Evolutionary conservation across 495 filamentous ascomycete species (phyloP), one percentile per base, ranked within the genome.

Genomic region (Lasiosphaeriaceae sp.): DNA sequence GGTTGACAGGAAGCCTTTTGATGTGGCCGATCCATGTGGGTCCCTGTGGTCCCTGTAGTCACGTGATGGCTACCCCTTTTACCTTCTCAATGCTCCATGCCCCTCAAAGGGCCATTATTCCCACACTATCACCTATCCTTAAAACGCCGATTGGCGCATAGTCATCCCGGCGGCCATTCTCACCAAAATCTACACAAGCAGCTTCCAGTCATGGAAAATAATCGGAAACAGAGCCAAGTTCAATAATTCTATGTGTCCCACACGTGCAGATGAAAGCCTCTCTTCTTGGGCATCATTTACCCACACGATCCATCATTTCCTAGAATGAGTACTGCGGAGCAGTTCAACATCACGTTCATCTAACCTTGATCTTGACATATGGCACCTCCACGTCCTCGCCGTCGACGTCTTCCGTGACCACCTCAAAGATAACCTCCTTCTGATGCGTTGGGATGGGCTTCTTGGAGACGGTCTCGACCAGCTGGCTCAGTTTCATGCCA

Each of bases 351-450:
- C 19, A 8, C 12, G 39, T 68, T 52, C 69, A 76, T 41, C 69
- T 59, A 52, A 77, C 63, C 78, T 87, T 90, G 62, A 96, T 83
- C 88, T 93, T 96, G 66, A 97, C 90, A 71, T 96, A 97, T 8
- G 95, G 95, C 61, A 97, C 86, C 75, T 99, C 95, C 5, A 97
- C 92, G 73, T 99, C 95, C 76, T 97, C 90, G 54, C 88, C 94
- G 2, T 83, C 87, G 66, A 83, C 74, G 65, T 97, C 95, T 70
- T 99, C 95, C 6, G 87, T 90, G 11, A 91, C 94, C 62, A 97
- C 87, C 78, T 97, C 95, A 69, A 97, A 93, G 60, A 99, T 96
- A 51, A 97, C 80, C 65, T 96, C 95, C 78, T 85, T 92, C 76
- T 96, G 91, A 68, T 99, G 93, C 4, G 80, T 80, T 0, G 95